Evolutionary conservation across 129 eudicot species (phyloP), one percentile per base, ranked within the genome.

Genomic region (Scalesia atractyloides): DNA sequence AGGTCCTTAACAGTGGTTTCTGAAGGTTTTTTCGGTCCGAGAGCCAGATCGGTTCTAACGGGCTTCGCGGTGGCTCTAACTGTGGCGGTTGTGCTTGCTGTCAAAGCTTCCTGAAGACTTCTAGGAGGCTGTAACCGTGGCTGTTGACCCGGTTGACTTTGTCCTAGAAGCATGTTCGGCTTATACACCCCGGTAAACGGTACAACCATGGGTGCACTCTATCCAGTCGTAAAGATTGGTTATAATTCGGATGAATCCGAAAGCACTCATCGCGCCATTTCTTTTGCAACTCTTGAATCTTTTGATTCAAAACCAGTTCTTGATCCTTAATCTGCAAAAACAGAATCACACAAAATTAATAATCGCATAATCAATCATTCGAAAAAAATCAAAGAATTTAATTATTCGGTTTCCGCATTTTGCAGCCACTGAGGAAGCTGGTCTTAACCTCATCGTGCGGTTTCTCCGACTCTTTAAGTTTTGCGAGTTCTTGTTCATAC

Each of bases 361-460:
- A 30, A 24, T 75, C 56, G 41, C 1, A 13, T 62, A 60, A 61
- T 18, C 36, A 39, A 64, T 54, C 71, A 9, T 14, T 15, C 6
- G 6, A 11, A 47, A 9, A 22, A 0, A 22, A 2, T 2, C 7
- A 33, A 7, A 5, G 9, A 22, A 58, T 9, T 8, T 7, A 0
- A 58, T 13, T 6, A 9, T 49, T 76, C 36, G 1, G 81, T 46
- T 72, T 83, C 82, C 10, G 97, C 94, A 76, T 76, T 88, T 68
- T 91, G 94, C 84, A 95, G 67, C 99, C 99, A 95, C 73, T 60
- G 94, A n/a, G 99, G 99, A 78, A 95, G 71, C 56, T 71, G 65
- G 1, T 79, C 77, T 82, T 86, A 56, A 39, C 73, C 62, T 86
- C 89, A 18, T 87, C 83, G 0, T 67, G 64, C 3, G 86, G 75